Evolutionary conservation across 257 asterid species (phyloP), one percentile per base, ranked within the genome.

Genomic region (Coffea eugenioides): DNA sequence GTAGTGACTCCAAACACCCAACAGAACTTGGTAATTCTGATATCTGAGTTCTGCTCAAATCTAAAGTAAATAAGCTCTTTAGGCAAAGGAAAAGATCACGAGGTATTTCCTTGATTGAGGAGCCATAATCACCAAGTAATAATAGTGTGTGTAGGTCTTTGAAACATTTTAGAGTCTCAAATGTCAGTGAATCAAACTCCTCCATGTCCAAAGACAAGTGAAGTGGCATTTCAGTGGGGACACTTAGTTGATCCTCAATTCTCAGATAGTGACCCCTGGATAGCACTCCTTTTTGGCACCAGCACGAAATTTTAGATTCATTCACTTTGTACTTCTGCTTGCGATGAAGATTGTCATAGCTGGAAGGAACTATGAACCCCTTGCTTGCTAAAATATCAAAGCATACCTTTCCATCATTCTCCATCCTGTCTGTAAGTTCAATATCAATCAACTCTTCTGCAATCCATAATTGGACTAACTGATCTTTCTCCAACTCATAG

Each of bases 1-100:
- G 88, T 51, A 89, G 62, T 34, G 81, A 73, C 71, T 86, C 79
- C 65, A 89, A 45, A n/a, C 64, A 57, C 9, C 64, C 64, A 4
- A 57, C 25, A 20, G 64, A 57, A 20, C 8, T 57, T 16, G 64
- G 64, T 14, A 57, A 57, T 18, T 14, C 64, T 0, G 64, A 57
- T 18, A 57, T 57, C 21, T 5, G n/a, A 1, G 64, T 57, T 57
- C 25, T 23, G 15, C 64, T 57, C 3, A 57, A 21, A 57, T 57
- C 64, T 14, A 57, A 57, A 57, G 64, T 21, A 12, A 10, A 12
- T 57, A 57, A 18, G 20, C 64, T 18, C n/a, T 18, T 57, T 8
- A 57, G 25, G 64, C 64, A 57, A 6, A 57, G 8, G 8, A 21
- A 21, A 57, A 57, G 25, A 57, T 57, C 64, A 57, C 8, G 25